Evolutionary conservation across 306 rosid genomes (phyloP).

Genomic region (Ceratonia siliqua): DNA sequence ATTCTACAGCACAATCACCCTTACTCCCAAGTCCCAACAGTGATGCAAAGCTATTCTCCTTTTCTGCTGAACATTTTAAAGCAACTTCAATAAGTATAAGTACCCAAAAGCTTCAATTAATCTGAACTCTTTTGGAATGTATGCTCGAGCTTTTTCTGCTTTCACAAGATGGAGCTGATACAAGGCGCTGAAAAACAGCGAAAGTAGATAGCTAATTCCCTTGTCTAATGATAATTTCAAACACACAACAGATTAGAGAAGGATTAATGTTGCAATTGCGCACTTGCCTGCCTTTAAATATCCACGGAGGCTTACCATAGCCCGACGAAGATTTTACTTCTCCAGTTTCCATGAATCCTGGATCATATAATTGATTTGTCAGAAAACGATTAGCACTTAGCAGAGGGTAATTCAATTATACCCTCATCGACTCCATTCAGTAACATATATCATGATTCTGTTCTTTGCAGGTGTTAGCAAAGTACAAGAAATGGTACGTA

Average conservation of each 20-base stretch:
- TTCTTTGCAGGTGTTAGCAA: neutral
- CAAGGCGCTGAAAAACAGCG: constrained; percentile 59
- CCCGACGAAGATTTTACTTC: constrained; percentile 54
- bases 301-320: constrained; percentile 89
- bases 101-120: constrained; percentile 94
- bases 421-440: neutral
- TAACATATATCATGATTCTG: neutral
- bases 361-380: neutral
- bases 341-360: constrained; percentile 49
- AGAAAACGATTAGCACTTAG: neutral
- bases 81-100: neutral
- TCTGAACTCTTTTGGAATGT: constrained; percentile 84
- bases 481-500: neutral
- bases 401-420: neutral
- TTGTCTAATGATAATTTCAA: neutral
- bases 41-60: constrained; percentile 5
- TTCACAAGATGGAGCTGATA: constrained; percentile 94
- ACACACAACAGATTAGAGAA: neutral
- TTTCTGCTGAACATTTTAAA: neutral
- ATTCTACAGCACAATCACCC: neutral
- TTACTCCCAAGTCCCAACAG: neutral
- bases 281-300: constrained; percentile 75
- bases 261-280: neutral
- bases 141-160: constrained; percentile 72
- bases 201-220: neutral